Evolutionary conservation across 495 filamentous ascomycete genomes (phyloP).

Genomic region (Penicillium lagena): DNA sequence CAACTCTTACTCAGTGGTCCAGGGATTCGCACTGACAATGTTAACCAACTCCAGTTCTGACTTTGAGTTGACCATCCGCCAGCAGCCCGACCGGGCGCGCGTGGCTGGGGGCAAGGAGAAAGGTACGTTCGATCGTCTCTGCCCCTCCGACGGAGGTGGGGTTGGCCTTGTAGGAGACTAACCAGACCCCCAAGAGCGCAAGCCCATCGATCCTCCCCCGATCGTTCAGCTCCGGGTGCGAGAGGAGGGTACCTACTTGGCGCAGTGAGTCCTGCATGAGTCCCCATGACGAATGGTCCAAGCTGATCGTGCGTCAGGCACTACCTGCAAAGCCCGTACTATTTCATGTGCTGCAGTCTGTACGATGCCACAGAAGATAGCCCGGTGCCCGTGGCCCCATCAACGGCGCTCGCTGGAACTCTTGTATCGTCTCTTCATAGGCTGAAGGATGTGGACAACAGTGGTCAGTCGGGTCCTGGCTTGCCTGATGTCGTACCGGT

Average conservation of each 20-base stretch:
- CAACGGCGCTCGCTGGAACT: slow-evolving; percentile 65
- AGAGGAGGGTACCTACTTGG: slow-evolving; percentile 59
- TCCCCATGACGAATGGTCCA: neutral
- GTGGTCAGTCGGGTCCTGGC: slow-evolving; percentile 39
- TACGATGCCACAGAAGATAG: slow-evolving; percentile 58
- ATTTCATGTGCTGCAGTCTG: slow-evolving; percentile 72
- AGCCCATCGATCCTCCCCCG: slow-evolving; percentile 91
- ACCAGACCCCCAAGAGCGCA: slow-evolving; percentile 56
- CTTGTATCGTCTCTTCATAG: slow-evolving; percentile 89
- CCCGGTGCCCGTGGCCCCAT: slow-evolving; percentile 43
- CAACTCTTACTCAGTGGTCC: slow-evolving; percentile 26
- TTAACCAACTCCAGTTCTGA: slow-evolving; percentile 43
- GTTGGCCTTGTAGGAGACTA: slow-evolving; percentile 5
- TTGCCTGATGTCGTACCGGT: neutral
- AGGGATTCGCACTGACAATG: slow-evolving; percentile 36
- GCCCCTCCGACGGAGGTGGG: neutral
- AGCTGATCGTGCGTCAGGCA: slow-evolving; percentile 40
- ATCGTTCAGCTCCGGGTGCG: slow-evolving; percentile 78
- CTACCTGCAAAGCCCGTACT: slow-evolving; percentile 70
- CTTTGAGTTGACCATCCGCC: slow-evolving; percentile 58
- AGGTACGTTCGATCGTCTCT: slow-evolving; percentile 30
- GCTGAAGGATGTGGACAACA: slow-evolving; percentile 86
- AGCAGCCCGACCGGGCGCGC: slow-evolving; percentile 60
- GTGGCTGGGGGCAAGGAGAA: slow-evolving; percentile 72
- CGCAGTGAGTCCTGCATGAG: slow-evolving; percentile 48